Evolutionary conservation across 176 grass and related monocot genomes (phyloP).

Genomic region (Panicum miliaceum): DNA sequence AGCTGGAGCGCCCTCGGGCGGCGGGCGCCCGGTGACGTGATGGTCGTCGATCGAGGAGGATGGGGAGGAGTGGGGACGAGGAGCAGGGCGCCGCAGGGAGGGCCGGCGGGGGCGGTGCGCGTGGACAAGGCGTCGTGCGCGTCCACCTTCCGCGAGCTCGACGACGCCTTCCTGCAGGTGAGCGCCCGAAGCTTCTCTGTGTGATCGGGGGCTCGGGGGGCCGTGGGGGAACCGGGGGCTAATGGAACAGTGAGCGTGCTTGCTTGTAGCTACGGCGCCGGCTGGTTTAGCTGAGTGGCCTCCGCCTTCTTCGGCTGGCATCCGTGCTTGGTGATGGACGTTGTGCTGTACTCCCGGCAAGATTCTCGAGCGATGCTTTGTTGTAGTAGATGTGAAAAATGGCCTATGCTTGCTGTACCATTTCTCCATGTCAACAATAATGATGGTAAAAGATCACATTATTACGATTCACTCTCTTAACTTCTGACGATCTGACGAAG

Average conservation of each 20-base stretch:
- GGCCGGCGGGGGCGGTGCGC: constrained; percentile 52
- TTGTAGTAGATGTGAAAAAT: background rate
- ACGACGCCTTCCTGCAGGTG: constrained; percentile 94
- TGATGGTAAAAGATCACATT: background rate
- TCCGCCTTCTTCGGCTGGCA: background rate
- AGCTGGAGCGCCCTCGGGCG: constrained; percentile 20
- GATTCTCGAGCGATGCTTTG: background rate
- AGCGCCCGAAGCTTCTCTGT: background rate
- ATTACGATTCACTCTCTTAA: background rate
- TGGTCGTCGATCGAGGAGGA: constrained; percentile 15
- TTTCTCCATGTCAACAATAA: background rate
- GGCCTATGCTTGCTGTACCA: background rate
- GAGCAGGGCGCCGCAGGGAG: constrained; percentile 25
- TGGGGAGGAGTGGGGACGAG: constrained; percentile 36
- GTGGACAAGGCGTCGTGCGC: constrained; percentile 69
- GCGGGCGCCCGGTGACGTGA: constrained; percentile 14
- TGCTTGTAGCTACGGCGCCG: background rate
- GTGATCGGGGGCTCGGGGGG: background rate
- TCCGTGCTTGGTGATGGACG: background rate
- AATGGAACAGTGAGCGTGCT: constrained; percentile 43
- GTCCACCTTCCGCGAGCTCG: constrained; percentile 91
- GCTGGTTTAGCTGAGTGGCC: background rate
- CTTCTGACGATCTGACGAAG: background rate
- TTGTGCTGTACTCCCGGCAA: background rate
- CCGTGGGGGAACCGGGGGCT: background rate